Percentiles rank a stretch among this genome's conserved stretches.
These are phyloP conservation scores for Clavispora phyllophila DNA, from an alignment of 805 yeast genomes.

Conservation along the genomic window DNA sequence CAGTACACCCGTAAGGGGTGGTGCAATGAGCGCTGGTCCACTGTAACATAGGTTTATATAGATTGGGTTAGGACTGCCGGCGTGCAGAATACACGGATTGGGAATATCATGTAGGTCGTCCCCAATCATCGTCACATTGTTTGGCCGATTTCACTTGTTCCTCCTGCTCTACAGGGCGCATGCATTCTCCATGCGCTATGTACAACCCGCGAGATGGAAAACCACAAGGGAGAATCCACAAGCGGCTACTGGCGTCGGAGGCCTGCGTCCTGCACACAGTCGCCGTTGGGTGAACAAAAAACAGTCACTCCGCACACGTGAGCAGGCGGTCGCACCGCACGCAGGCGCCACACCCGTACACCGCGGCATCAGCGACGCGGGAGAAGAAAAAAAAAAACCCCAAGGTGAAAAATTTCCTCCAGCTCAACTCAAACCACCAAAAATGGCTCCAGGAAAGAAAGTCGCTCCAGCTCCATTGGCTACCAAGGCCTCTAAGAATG, in stretches of 20 bases:
- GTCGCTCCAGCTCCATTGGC: constrained; percentile 99
- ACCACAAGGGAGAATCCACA: too few relatives aligned
- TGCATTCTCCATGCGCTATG: too few relatives aligned
- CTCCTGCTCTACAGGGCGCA: too few relatives aligned
- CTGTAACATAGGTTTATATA: neutral
- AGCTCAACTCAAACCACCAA: constrained; percentile 8
- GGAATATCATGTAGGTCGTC: neutral
- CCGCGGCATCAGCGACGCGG: constrained; percentile 1
- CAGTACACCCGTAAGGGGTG: constrained; percentile 18
- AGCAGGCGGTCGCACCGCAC: neutral
- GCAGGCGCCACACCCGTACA: constrained; percentile 14
- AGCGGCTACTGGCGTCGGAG: too few relatives aligned
- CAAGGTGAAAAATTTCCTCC: constrained; percentile 2
- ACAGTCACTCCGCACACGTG: constrained; percentile 11
- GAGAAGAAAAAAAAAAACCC: constrained; percentile 4
- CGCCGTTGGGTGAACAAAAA: too few relatives aligned
- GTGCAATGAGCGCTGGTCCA: constrained; percentile 14
- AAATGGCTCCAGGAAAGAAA: constrained; percentile 57
- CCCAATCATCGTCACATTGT: too few relatives aligned
- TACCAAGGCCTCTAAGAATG: constrained; percentile 43
- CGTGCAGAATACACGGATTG: constrained; percentile 2
- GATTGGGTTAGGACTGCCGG: neutral
- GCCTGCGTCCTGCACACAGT: too few relatives aligned
- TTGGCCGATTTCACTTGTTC: too few relatives aligned
- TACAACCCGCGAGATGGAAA: too few relatives aligned